Evolutionary conservation across 2,329 filamentous ascomycete genomes (phyloP).

Genomic region (Grosmannia clavigera): DNA sequence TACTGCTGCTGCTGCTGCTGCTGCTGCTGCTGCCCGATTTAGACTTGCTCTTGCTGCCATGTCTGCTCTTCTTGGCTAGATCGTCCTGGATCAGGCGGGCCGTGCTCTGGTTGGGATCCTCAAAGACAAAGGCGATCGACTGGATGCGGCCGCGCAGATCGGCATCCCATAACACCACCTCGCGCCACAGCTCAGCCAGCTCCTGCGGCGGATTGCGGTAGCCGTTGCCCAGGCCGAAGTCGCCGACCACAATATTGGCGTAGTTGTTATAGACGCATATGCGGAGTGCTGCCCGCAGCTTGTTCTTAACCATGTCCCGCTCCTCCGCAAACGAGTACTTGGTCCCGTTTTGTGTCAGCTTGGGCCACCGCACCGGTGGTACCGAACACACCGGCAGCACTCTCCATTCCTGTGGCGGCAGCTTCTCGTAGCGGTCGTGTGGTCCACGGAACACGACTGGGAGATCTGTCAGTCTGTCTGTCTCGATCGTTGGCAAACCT

Average conservation of each 20-base stretch:
- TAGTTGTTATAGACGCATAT: slow-evolving; percentile 53
- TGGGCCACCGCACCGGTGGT: slow-evolving; percentile 59
- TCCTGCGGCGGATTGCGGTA: slow-evolving; percentile 54
- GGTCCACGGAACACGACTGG: slow-evolving; percentile 60
- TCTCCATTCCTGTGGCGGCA: slow-evolving; percentile 38
- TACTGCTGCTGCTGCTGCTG: slow-evolving; percentile 5
- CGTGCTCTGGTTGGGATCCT: slow-evolving; percentile 42
- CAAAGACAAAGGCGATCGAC: slow-evolving; percentile 53
- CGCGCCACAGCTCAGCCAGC: slow-evolving; percentile 53
- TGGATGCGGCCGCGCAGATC: slow-evolving; percentile 50
- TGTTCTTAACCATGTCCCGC: slow-evolving; percentile 58
- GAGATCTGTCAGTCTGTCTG: background rate
- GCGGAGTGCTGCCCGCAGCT: slow-evolving; percentile 57
- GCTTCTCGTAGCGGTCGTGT: slow-evolving; percentile 49
- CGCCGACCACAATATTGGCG: slow-evolving; percentile 46
- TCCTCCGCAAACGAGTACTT: slow-evolving; percentile 63
- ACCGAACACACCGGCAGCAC: slow-evolving; percentile 62
- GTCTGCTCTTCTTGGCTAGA: slow-evolving; percentile 35
- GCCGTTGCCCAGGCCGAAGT: slow-evolving; percentile 52
- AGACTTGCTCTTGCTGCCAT: slow-evolving; percentile 20
- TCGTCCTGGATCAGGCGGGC: slow-evolving; percentile 41
- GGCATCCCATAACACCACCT: slow-evolving; percentile 49
- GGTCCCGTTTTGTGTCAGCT: slow-evolving; percentile 53
- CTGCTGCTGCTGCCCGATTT: slow-evolving; percentile 11
- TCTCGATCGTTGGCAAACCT: background rate